Evolutionary conservation across 352 stramenopile species (phyloP).

Genomic region (Pythium phragmiticola): DNA sequence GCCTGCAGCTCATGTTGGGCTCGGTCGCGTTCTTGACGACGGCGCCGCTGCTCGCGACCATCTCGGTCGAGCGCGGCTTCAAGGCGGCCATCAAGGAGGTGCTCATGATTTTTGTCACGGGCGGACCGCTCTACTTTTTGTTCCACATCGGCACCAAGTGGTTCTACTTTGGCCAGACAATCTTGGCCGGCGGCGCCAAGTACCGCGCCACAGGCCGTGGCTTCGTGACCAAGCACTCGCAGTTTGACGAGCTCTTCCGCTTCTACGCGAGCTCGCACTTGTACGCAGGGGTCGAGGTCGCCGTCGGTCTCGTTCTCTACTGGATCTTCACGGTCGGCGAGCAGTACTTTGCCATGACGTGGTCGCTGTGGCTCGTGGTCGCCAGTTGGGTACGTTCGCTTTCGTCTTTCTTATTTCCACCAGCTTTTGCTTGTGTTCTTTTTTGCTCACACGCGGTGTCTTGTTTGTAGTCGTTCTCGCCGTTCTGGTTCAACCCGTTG

Average conservation of each 20-base stretch:
- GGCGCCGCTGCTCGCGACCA: conserved; percentile 95
- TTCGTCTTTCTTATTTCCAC: no score
- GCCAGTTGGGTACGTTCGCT: conserved; percentile 68
- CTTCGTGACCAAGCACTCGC: conserved; percentile 98
- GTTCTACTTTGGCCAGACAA: conserved; percentile 99
- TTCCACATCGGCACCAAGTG: conserved; percentile 99
- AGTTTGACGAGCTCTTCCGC: conserved; percentile 97
- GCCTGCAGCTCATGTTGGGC: conserved; percentile 95
- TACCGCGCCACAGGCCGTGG: conserved; percentile 97
- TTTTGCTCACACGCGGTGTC: conserved; percentile 8
- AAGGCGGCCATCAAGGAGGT: conserved; percentile 91
- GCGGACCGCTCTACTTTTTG: conserved; percentile 98
- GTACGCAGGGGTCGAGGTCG: conserved; percentile 94
- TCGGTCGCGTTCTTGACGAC: conserved; percentile 97
- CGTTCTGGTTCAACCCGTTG: conserved; percentile 96
- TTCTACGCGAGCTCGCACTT: conserved; percentile 98
- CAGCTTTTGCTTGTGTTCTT: background rate
- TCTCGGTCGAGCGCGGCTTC: conserved; percentile 98
- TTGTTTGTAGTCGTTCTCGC: conserved; percentile 65
- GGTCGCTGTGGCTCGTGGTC: conserved; percentile 97
- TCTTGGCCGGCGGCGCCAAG: conserved; percentile 97
- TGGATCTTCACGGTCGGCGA: conserved; percentile 91
- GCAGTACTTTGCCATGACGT: conserved; percentile 97
- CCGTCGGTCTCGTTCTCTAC: conserved; percentile 93
- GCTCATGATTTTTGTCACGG: conserved; percentile 95